Conservation (phyloP, 2,329 filamentous ascomycete genomes). For the Biscogniauxia marginata region DNA sequence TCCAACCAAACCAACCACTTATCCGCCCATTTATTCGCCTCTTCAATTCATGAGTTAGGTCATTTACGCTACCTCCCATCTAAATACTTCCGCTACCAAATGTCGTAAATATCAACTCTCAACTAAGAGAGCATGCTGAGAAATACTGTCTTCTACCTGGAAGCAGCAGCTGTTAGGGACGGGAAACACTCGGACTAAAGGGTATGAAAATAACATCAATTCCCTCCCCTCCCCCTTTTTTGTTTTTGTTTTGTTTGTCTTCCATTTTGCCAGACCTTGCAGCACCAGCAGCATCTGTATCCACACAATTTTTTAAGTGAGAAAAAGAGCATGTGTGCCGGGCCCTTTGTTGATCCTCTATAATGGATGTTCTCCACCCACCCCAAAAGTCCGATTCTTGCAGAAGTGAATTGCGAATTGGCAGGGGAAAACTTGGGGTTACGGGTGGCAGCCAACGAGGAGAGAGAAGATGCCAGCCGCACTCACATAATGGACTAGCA, state of each 20-base stretch:
- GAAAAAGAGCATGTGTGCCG: constrained; percentile 22
- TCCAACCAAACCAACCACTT: too few species aligned
- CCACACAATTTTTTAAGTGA: constrained; percentile 18
- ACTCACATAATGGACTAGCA: constrained; percentile 9
- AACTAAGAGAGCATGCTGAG: constrained; percentile 31
- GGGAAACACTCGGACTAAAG: constrained; percentile 23
- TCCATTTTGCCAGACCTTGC: constrained; percentile 14
- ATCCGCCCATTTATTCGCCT: too few species aligned
- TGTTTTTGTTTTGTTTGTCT: constrained; percentile 6
- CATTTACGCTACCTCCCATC: not conserved
- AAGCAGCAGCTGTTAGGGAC: constrained; percentile 20
- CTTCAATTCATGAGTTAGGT: not conserved
- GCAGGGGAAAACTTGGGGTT: constrained; percentile 11
- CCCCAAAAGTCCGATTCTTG: constrained; percentile 12
- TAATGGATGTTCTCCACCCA: constrained; percentile 15
- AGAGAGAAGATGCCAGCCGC: constrained; percentile 12
- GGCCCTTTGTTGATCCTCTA: constrained; percentile 25
- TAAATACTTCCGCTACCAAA: constrained; percentile 1
- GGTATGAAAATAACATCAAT: constrained; percentile 33
- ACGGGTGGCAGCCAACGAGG: constrained; percentile 5
- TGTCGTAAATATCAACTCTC: constrained; percentile 33
- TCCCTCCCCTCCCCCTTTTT: constrained; percentile 9
- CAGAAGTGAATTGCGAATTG: constrained; percentile 28
- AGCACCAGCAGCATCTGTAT: constrained; percentile 19
- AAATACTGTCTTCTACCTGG: constrained; percentile 22